A percentile compares a stretch with the other conserved stretches of the same genome.
phyloP scores from a whole-genome alignment of 768 basidiomycete species.

The Phallus indusiatus region DNA sequence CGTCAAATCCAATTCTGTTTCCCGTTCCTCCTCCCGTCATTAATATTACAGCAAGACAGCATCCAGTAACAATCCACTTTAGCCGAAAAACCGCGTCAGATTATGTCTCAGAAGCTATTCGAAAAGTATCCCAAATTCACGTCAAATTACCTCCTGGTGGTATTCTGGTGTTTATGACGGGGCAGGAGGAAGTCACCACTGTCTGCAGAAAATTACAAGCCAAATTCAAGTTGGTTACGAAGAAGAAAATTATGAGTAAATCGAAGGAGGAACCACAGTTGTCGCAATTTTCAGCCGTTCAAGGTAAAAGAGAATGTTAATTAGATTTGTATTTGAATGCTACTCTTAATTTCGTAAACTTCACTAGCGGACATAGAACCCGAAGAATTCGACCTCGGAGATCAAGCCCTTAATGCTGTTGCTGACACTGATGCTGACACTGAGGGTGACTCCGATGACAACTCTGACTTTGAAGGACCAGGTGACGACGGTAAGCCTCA shows the following conservation, averaged over 20 bases:
- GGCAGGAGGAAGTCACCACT: conserved; percentile 88
- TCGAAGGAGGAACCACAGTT: conserved; percentile 10
- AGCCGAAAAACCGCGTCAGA: conserved; percentile 76
- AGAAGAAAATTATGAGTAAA: conserved; percentile 28
- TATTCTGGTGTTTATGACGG: conserved; percentile 88
- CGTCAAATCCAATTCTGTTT: conserved; percentile 78
- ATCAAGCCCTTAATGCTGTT: conserved; percentile 59
- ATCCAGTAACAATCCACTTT: conserved; percentile 94
- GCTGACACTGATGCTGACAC: conserved; percentile 51
- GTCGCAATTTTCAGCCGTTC: neutral
- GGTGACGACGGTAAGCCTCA: too few species aligned
- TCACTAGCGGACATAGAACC: neutral
- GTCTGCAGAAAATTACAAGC: conserved; percentile 76
- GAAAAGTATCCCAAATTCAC: conserved; percentile 89
- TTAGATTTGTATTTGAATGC: neutral
- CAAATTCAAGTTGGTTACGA: conserved; percentile 58
- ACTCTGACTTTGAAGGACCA: neutral
- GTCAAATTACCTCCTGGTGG: conserved; percentile 86
- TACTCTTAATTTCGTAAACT: neutral
- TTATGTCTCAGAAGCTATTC: conserved; percentile 84
- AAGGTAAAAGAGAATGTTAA: neutral
- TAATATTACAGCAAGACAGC: conserved; percentile 80
- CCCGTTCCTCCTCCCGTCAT: conserved; percentile 81
- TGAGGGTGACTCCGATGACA: neutral
- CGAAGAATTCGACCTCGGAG: conserved; percentile 26